Conservation (phyloP, 345 rosid genomes). For the Lepidium sativum region DNA sequence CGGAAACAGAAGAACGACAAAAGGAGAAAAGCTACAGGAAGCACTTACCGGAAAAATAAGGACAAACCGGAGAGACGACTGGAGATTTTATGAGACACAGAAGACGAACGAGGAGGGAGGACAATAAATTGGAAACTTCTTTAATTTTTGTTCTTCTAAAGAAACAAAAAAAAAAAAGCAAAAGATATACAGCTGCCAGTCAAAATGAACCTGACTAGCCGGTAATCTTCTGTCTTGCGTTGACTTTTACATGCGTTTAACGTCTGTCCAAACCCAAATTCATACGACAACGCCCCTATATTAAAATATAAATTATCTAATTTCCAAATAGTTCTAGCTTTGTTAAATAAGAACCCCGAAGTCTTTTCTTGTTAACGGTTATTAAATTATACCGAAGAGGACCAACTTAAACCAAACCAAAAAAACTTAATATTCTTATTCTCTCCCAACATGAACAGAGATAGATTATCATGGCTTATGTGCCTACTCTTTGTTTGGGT, state of each 20-base stretch:
- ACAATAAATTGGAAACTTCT: neutral
- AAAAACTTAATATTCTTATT: neutral
- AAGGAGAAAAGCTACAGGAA: neutral
- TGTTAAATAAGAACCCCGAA: neutral
- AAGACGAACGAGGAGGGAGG: neutral
- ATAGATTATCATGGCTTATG: neutral
- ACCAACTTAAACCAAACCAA: no score
- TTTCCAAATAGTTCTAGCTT: neutral
- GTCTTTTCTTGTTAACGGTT: neutral
- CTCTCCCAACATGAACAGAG: neutral
- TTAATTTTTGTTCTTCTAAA: neutral
- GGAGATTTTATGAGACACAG: slow-evolving; percentile 2
- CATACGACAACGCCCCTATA: neutral
- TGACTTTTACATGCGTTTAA: slow-evolving; percentile 22
- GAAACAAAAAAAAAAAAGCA: neutral
- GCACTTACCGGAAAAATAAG: neutral
- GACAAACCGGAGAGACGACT: slow-evolving; percentile 14
- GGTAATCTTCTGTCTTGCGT: slow-evolving; percentile 9
- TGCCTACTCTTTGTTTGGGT: neutral
- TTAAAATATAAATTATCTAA: neutral
- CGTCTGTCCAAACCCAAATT: neutral
- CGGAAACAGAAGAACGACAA: neutral
- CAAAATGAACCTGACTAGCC: slow-evolving; percentile 16
- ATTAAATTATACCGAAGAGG: neutral
- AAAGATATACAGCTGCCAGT: slow-evolving; percentile 18